A percentile compares a stretch with the other conserved stretches of the same genome.
phyloP scores from a whole-genome alignment of 2,329 filamentous ascomycete species.

The Ceratocystis albifundus region DNA sequence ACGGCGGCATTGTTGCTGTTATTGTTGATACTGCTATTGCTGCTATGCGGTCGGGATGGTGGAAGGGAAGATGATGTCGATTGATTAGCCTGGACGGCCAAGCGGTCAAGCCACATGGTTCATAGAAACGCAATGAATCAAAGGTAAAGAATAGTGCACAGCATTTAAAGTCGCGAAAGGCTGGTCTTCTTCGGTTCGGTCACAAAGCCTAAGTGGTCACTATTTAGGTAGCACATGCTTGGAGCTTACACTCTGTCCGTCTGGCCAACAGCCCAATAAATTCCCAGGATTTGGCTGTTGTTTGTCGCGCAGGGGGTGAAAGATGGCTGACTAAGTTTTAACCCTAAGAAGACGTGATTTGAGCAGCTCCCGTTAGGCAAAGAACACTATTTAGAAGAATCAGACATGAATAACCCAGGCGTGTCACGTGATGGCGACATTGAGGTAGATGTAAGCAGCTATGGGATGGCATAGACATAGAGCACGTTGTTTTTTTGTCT shows the following conservation, averaged over 20 bases:
- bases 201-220: neutral
- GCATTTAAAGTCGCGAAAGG: neutral
- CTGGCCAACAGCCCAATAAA: neutral
- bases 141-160: neutral
- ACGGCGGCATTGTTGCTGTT: slow-evolving; percentile 49
- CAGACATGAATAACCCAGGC: neutral
- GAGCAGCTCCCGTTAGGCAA: neutral
- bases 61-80: slow-evolving; percentile 44
- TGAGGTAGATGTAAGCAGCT: too few species aligned
- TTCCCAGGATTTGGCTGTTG: neutral
- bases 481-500: too few species aligned
- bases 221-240: neutral
- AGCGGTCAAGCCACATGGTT: slow-evolving; percentile 82
- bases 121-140: neutral
- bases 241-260: slow-evolving; percentile 3
- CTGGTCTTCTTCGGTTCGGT: neutral
- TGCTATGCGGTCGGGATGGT: slow-evolving; percentile 20
- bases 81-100: slow-evolving; percentile 53
- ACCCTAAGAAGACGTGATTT: neutral
- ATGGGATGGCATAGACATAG: too few species aligned
- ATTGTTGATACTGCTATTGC: slow-evolving; percentile 6
- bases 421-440: too few species aligned
- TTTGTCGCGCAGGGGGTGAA: neutral
- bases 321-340: neutral
- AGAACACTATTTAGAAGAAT: neutral